Conservation (phyloP, 2,329 filamentous ascomycete species). For the Botryosphaeria dothidea region DNA sequence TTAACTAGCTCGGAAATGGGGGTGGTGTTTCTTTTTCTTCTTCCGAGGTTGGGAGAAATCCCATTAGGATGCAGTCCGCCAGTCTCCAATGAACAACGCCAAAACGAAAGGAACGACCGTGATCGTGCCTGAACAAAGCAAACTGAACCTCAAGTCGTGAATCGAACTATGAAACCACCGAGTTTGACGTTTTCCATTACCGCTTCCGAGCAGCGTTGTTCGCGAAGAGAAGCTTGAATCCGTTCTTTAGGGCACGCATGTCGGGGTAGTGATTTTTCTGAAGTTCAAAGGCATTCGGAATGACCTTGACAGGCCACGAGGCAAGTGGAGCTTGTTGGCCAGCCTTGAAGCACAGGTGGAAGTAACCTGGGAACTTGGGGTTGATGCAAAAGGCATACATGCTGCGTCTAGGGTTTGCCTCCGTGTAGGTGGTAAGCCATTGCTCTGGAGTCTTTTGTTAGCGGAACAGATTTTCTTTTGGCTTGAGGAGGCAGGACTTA, state of each 20-base stretch:
- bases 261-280: constrained; percentile 88
- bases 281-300: constrained; percentile 91
- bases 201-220: constrained; percentile 32
- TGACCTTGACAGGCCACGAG: constrained; percentile 83
- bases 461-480: not conserved
- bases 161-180: not conserved
- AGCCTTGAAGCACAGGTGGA: constrained; percentile 94
- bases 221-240: constrained; percentile 84
- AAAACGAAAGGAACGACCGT: not conserved
- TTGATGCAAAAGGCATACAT: constrained; percentile 97
- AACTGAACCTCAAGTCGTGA: not conserved
- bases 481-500: constrained; percentile 54
- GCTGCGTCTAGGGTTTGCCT: constrained; percentile 90
- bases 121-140: not conserved
- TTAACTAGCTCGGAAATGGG: not conserved
- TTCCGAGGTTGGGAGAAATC: not conserved
- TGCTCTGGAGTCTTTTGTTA: constrained; percentile 62
- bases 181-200: not conserved
- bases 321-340: constrained; percentile 72
- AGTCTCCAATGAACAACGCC: constrained; percentile 6
- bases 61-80: not conserved
- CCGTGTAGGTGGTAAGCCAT: constrained; percentile 95
- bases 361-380: constrained; percentile 88
- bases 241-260: constrained; percentile 93
- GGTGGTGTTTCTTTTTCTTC: not conserved